Evolutionary conservation across 768 basidiomycete species (phyloP), one percentile per base, ranked within the genome.

Genomic region (Coprinopsis cinerea): DNA sequence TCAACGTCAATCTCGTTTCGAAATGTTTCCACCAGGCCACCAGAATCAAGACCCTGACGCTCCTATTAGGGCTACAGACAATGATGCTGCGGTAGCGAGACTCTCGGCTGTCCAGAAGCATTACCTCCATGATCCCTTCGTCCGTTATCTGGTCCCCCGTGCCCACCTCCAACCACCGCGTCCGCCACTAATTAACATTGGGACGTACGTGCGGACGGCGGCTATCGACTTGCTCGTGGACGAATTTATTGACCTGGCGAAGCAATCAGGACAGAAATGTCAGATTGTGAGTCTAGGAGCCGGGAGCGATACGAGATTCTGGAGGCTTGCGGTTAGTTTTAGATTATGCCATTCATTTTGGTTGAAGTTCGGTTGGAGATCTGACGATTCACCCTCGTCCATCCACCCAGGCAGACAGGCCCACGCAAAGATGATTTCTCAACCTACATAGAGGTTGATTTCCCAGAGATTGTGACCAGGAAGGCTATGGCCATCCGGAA

Each of bases 251-350:
- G 64, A 69, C 15, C 57, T 74, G 15, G 72, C 76, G 1, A 61
- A 64, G 35, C 60, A 58, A 18, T 69, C 69, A 7, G 73, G 67
- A n/a, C 73, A 65, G 52, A 62, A 62, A 50, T 83, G 81, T 55
- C 96, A 98, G 72, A 84, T 98, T 47, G 78, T 98, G n/a, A 95
- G 90, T 65, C 65, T 97, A 25, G 96, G 96, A 0, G 88, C 94
- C 1, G 96, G 96, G 20, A 97, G 91, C 58, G 96, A 99, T 68
- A 92, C 92, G 2, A 73, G 96, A 47, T 98, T 89, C 63, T 99
- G 95, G 93, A 75, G 93, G 49, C 70, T 95, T 58, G 77, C 75
- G 70, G 92, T 91, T 69, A 69, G 87, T 77, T 35, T 7, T n/a
- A 22, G 7, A 43, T n/a, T 3, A 2, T 18, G 2, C 41, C 22